Conservation (phyloP, 2,329 filamentous ascomycete species). For the Ploettnerulaceae sp. region DNA sequence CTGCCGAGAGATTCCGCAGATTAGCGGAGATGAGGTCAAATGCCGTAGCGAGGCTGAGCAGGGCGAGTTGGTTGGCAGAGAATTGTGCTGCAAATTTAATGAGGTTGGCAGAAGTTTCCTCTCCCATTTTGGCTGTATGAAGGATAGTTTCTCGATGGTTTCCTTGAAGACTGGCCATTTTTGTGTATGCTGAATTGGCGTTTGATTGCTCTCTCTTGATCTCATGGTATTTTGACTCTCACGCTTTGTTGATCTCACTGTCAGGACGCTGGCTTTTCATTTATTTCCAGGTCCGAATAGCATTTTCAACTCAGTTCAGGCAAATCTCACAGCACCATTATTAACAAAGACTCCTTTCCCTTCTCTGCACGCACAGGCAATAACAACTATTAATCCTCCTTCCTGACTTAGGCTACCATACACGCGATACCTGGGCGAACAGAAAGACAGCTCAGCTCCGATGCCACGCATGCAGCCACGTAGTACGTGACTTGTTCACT, state of each 20-base stretch:
- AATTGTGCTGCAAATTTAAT: neutral
- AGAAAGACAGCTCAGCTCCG: neutral
- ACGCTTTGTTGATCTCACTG: too few relatives aligned
- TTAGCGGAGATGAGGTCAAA: neutral
- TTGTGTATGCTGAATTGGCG: too few relatives aligned
- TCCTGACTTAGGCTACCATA: neutral
- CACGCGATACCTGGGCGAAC: neutral
- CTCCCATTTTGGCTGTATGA: neutral
- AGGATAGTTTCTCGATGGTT: neutral
- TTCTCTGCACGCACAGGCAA: too few relatives aligned
- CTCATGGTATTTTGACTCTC: too few relatives aligned
- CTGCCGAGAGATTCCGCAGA: neutral
- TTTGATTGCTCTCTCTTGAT: too few relatives aligned
- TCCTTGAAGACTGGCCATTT: too few relatives aligned
- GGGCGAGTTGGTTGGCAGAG: neutral
- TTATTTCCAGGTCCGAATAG: too few relatives aligned
- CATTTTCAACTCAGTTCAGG: too few relatives aligned
- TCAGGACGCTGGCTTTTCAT: too few relatives aligned
- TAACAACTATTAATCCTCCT: neutral
- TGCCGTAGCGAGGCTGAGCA: neutral
- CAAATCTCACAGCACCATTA: too few relatives aligned
- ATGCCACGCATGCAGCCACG: constrained; percentile 1
- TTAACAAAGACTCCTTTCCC: too few relatives aligned
- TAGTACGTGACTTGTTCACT: constrained; percentile 4
- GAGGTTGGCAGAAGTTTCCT: neutral